Evolutionary conservation across 202 grass and related monocot genomes (phyloP), one percentile per base, ranked within the genome.

Genomic region (Schoenoplectus tabernaemontani): DNA sequence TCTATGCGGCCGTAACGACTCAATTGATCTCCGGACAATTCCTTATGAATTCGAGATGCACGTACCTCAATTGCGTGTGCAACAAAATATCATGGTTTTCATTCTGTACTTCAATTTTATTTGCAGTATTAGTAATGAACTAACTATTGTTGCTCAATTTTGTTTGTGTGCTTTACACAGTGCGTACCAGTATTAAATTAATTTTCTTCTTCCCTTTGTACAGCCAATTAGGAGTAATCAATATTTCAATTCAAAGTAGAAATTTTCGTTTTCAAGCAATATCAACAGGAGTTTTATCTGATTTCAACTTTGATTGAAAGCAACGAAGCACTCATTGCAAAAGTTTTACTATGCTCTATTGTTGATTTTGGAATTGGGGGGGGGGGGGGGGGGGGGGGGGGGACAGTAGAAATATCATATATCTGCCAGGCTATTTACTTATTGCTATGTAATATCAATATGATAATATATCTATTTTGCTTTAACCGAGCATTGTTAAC

Each of bases 11-110:
- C 38, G 30, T 20, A 65, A 30, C 38, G 41, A 63, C 2, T 30
- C 24, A 0, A 12, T 63, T 17, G 56, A 46, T 80, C 42, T 80
- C 4, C 58, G 44, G 4, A 1, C 37, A 46, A 20, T 60, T 60
- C 56, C 76, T 44, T 78, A 80, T 24, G 59, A 80, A 41, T 63
- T 80, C 32, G 78, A 80, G 57, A 80, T 80, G 78, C 78, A 22
- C 42, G 28, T 28, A 28, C 51, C 78, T 12, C 78, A 80, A 34
- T 51, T 80, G 23, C 56, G 23, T 3, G n/a, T 41, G 22, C 38
- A 48, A 80, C 78, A 64, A 47, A 48, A 64, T 46, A 80, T 65
- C 8, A 7, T 51, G 78, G 78, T 80, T 47, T 36, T 9, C 44
- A 32, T 65, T 3, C 44, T 53, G 28, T 28, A 28, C 38, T 64